phyloP scores from a whole-genome alignment of 2,329 filamentous ascomycete species.

The Aspergillus chevalieri region DNA sequence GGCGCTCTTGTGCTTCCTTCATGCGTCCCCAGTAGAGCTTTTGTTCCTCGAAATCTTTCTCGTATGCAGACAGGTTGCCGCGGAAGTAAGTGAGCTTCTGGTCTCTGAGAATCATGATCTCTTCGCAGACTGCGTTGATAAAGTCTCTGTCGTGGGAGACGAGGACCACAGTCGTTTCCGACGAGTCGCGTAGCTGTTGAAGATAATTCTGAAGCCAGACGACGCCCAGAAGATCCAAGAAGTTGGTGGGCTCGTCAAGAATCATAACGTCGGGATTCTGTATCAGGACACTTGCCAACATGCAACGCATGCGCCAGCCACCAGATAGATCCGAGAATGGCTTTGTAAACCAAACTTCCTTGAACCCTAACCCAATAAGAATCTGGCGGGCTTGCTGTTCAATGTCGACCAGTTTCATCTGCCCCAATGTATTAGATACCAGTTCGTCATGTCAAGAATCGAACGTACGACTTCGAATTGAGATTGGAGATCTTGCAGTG shows the following conservation, averaged over 20 bases:
- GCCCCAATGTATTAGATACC: background rate
- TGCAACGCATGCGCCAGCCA: slow-evolving; percentile 67
- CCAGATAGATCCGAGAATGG: slow-evolving; percentile 64
- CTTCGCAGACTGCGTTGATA: slow-evolving; percentile 65
- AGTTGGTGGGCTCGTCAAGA: slow-evolving; percentile 83
- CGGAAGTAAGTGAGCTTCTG: slow-evolving; percentile 67
- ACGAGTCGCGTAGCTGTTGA: slow-evolving; percentile 46
- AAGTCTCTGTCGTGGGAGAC: slow-evolving; percentile 85
- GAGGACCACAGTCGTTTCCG: slow-evolving; percentile 61
- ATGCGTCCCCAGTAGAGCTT: slow-evolving; percentile 64
- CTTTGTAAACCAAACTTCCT: slow-evolving; percentile 54
- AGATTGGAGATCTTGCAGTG: slow-evolving; percentile 63
- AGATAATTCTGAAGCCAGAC: slow-evolving; percentile 78
- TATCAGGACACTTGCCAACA: slow-evolving; percentile 60
- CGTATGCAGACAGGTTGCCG: slow-evolving; percentile 67
- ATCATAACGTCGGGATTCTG: slow-evolving; percentile 72
- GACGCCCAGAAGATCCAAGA: slow-evolving; percentile 73
- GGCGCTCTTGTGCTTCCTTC: slow-evolving; percentile 75
- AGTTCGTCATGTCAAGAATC: background rate
- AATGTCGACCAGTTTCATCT: slow-evolving; percentile 54
- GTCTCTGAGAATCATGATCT: slow-evolving; percentile 70
- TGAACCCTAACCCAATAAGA: slow-evolving; percentile 66
- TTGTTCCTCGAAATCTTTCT: slow-evolving; percentile 58
- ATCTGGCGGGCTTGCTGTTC: slow-evolving; percentile 62
- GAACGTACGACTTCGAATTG: slow-evolving; percentile 56